Conservation (phyloP, 139 green algal genomes). For the Prasinococcaceae sp. region DNA sequence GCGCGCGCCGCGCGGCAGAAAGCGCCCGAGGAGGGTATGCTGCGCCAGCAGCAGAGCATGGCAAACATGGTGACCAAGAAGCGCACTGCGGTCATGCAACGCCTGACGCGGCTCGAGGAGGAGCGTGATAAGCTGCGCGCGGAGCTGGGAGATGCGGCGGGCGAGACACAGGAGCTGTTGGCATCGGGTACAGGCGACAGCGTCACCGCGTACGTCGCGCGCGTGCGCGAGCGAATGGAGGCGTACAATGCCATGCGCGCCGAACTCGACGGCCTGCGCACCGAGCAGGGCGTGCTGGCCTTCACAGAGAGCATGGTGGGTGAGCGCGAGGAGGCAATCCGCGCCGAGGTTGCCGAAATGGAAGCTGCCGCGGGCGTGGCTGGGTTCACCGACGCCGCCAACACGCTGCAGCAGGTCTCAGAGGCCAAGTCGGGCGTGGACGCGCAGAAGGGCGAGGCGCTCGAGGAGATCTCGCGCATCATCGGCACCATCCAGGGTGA, state of each 20-base stretch:
- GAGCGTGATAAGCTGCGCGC: neutral
- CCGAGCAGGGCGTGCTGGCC: neutral
- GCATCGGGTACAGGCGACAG: neutral
- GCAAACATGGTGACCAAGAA: constrained; percentile 1
- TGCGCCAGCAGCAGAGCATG: constrained; percentile 11
- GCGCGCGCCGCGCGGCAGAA: neutral
- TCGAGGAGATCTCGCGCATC: constrained; percentile 3
- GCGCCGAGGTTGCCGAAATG: neutral
- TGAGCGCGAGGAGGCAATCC: too few species aligned
- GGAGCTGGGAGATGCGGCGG: neutral
- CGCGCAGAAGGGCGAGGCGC: neutral
- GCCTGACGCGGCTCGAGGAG: neutral
- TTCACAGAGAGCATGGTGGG: neutral
- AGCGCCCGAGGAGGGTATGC: neutral
- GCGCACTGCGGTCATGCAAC: neutral
- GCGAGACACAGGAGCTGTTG: neutral
- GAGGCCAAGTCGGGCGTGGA: constrained; percentile 7
- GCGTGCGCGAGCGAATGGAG: neutral
- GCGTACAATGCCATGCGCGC: neutral
- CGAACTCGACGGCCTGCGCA: neutral
- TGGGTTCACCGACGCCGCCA: constrained; percentile 2
- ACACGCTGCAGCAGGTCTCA: constrained; percentile 11
- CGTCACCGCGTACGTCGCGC: neutral
- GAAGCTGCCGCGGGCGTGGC: neutral
- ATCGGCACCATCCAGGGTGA: constrained; percentile 9